Base-by-base conservation (phyloP, 192 early-diverging fungal species). In the Coemansia sp. region DNA sequence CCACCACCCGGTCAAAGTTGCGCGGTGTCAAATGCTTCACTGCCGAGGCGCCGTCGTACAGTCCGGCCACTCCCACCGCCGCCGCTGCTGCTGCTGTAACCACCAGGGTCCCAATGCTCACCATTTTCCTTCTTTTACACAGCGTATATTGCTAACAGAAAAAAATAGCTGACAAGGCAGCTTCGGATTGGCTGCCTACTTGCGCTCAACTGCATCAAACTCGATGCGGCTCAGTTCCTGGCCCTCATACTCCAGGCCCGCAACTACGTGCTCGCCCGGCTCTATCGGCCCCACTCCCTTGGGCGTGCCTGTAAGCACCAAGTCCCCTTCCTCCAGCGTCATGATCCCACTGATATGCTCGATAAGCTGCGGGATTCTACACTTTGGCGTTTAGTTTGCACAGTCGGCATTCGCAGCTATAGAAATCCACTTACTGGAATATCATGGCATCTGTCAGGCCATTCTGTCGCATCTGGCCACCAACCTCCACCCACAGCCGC, bases 361-460 rank as follows among this genome's bases (percentile, higher is more conserved):
- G 41, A 98, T 85, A 26, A 98, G 74, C 55, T 66, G 67, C 0
- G 93, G 91, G 39, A 96, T 84, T 32, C 86, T 86, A 77, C 47
- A 56, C 41, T 17, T 42, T 42, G n/a, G 14, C 41, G n/a, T 21
- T 11, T 47, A 47, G 45, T 47, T 21, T 21, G 21, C 21, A 30
- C 6, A 14, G 45, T 15, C 45, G 12, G 23, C 23, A 47, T 14
- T 23, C 7, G 12, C 6, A 12, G 11, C 17, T 16, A 8, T 16
- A 11, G 11, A 11, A 34, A 5, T 12, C 3, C 15, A 64, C 81
- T 65, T 72, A 89, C 87, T 82, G 63, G 46, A 97, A 97, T 34
- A 98, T 84, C 93, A 98, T 94, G 45, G 96, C 91, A 23, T 78
- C 78, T 1, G 96, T 96, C 39, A 76, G 66, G n/a, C 95, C 95